Conservation (phyloP, 441 rosid genomes). For the Flueggea neowawraea region DNA sequence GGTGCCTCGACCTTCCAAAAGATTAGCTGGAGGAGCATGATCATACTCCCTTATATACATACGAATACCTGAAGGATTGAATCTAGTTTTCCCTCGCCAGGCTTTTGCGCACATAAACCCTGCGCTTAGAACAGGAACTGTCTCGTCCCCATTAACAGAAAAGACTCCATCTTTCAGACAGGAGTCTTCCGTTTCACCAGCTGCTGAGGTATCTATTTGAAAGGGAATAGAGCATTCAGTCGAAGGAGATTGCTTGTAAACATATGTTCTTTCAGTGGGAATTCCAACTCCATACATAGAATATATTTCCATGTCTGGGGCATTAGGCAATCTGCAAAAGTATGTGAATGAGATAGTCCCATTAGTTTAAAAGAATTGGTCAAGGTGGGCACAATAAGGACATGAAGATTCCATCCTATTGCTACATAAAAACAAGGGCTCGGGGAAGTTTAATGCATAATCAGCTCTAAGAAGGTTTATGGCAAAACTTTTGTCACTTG, state of each 20-base stretch:
- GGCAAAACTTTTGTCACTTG: too few species aligned
- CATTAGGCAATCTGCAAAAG: conserved; percentile 60
- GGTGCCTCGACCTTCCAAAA: conserved; percentile 74
- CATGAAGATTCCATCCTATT: too few species aligned
- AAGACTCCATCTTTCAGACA: conserved; percentile 70
- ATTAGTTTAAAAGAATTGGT: too few species aligned
- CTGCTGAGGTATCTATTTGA: conserved; percentile 57
- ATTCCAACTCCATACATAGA: conserved; percentile 77
- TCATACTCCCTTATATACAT: conserved; percentile 61
- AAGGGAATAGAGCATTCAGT: conserved; percentile 72
- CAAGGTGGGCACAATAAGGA: too few species aligned
- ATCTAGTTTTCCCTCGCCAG: conserved; percentile 78
- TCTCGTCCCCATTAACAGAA: conserved; percentile 74
- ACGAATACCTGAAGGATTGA: conserved; percentile 63
- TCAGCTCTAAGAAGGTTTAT: too few species aligned
- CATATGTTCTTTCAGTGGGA: conserved; percentile 72
- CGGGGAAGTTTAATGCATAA: too few species aligned
- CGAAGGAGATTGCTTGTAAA: conserved; percentile 58
- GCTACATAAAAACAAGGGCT: too few species aligned
- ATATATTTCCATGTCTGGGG: conserved; percentile 75
- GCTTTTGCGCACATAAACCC: conserved; percentile 85
- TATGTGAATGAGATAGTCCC: too few species aligned
- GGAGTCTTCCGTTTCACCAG: conserved; percentile 44
- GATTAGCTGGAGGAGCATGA: conserved; percentile 71
- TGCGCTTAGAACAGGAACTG: conserved; percentile 72